Conservation (phyloP, 2,329 filamentous ascomycete species). For the Calonectria hawksworthii region DNA sequence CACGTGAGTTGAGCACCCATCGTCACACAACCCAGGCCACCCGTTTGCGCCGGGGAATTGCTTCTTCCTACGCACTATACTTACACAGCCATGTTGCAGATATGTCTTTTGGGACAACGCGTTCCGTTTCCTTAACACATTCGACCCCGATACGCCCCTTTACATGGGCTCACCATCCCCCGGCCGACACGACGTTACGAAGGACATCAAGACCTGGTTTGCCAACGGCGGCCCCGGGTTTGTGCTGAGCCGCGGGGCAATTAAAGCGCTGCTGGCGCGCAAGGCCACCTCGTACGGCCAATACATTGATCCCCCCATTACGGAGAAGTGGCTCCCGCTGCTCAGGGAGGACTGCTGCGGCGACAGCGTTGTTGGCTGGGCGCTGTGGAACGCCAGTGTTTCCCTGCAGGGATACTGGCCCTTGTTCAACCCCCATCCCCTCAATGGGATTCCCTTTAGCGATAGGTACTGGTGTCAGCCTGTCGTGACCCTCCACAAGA, state of each 20-base stretch:
- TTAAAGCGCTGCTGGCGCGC: slow-evolving; percentile 56
- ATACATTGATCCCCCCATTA: slow-evolving; percentile 55
- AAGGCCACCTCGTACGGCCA: slow-evolving; percentile 50
- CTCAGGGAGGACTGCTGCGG: slow-evolving; percentile 65
- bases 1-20: slow-evolving; percentile 56
- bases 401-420: slow-evolving; percentile 63
- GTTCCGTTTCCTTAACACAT: slow-evolving; percentile 63
- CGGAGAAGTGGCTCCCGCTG: slow-evolving; percentile 56
- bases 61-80: not conserved
- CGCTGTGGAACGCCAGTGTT: slow-evolving; percentile 59
- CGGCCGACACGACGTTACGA: slow-evolving; percentile 49
- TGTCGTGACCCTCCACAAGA: slow-evolving; percentile 64
- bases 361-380: slow-evolving; percentile 65
- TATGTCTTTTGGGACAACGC: slow-evolving; percentile 56
- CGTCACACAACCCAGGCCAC: not conserved
- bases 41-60: not conserved
- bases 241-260: slow-evolving; percentile 59
- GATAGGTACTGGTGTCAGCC: slow-evolving; percentile 66
- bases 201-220: slow-evolving; percentile 57
- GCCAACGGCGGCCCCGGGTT: slow-evolving; percentile 65
- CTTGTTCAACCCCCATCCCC: slow-evolving; percentile 64
- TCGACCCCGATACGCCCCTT: slow-evolving; percentile 58
- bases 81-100: slow-evolving; percentile 30
- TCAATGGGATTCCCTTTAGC: slow-evolving; percentile 63
- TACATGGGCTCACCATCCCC: slow-evolving; percentile 66